Base-by-base conservation (phyloP, 2,329 filamentous ascomycete species). In the Trichoderma asperellum region DNA sequence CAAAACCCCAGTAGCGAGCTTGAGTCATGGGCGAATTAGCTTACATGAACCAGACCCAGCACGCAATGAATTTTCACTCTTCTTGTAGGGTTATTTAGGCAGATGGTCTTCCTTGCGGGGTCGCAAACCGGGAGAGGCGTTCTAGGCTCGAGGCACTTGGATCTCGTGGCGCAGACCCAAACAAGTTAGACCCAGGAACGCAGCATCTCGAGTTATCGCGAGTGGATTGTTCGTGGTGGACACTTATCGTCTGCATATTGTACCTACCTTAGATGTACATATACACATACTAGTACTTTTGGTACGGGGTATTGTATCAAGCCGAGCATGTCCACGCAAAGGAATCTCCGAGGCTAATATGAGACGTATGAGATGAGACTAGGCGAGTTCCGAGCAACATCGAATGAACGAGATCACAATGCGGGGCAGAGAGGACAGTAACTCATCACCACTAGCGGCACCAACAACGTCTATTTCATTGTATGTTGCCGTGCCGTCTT, bases 161-260 rank as follows among this genome's bases (percentile, higher is more conserved):
- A 59, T 67, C 63, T 67, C 63, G 63, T 67, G 63, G 55, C 21
- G 63, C 40, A 67, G 11, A 12, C 32, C 55, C 21, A 37, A 29
- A 37, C 5, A 37, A 67, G 63, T 52, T 59, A 67, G 63, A 18
- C 16, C 40, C 63, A 67, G 63, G 63, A 67, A 67, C 63, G 55
- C 35, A 14, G 40, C 21, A n/a, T 49, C 53, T 66, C 52, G 63
- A 52, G 52, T 10, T 18, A 35, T 21, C 43, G 10, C 21, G 40
- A 27, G 37, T 55, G 14, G 55, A 7, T 37, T 34, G 24, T 27
- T 55, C 29, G 40, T 43, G 40, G 18, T 43, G 40, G 14, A 8
- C 40, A 10, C 40, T 43, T 43, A 43, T n/a, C 40, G 18, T n/a
- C 40, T n/a, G 18, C 40, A 35, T 35, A 35, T 0, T 24, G 47